A percentile compares a stretch with the other conserved stretches of the same genome.
Evolutionary conservation across 257 asterid genomes (phyloP).

Genomic region (Verbena officinalis): DNA sequence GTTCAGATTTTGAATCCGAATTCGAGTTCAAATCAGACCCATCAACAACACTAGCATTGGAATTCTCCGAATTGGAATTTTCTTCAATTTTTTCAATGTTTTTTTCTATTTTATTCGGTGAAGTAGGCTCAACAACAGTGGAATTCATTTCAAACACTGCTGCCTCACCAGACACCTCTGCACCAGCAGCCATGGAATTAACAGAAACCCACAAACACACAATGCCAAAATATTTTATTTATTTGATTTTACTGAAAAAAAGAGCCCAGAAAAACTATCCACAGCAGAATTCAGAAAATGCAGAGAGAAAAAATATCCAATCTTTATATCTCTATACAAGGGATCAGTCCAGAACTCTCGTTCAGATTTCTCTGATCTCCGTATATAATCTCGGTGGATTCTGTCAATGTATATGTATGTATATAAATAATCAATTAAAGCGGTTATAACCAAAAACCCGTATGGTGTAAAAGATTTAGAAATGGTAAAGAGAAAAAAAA

Average conservation of each 20-base stretch:
- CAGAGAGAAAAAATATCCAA: constrained; percentile 48
- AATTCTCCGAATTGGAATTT: constrained; percentile 42
- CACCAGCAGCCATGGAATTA: constrained; percentile 84
- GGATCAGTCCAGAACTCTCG: constrained; percentile 42
- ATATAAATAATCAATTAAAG: constrained; percentile 23
- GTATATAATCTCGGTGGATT: constrained; percentile 40
- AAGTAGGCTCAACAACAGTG: constrained; percentile 51
- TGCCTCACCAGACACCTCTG: constrained; percentile 75
- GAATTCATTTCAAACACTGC: constrained; percentile 53
- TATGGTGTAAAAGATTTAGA: constrained; percentile 48
- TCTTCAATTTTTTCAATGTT: constrained; percentile 32
- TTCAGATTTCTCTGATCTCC: constrained; percentile 52
- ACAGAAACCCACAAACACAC: constrained; percentile 33
- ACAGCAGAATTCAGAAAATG: too few relatives aligned
- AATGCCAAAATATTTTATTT: not conserved
- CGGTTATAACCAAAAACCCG: constrained; percentile 43
- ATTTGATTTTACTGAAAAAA: not conserved
- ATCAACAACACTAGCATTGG: constrained; percentile 47
- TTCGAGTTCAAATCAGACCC: constrained; percentile 50
- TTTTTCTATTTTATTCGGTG: constrained; percentile 44
- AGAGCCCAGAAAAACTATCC: constrained; percentile 12
- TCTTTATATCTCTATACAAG: constrained; percentile 36
- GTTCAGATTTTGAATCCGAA: constrained; percentile 60
- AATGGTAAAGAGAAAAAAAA: constrained; percentile 36
- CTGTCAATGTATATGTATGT: constrained; percentile 31